phyloP scores from a whole-genome alignment of 2,329 filamentous ascomycete species.

The Alternaria consortialis region DNA sequence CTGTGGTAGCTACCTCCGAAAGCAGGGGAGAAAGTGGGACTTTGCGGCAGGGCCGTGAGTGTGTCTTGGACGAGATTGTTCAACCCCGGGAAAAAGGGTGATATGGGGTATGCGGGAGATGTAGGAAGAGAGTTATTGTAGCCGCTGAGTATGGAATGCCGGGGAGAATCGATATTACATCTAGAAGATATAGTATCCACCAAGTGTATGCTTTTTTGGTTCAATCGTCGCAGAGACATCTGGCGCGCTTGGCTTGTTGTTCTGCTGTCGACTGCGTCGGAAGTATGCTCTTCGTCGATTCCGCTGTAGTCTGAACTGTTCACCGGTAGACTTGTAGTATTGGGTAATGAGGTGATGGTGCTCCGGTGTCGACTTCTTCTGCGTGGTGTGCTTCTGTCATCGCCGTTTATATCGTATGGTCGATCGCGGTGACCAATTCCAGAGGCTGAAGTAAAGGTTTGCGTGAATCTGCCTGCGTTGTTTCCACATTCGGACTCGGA shows the following conservation, averaged over 20 bases:
- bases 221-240: slow-evolving; percentile 36
- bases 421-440: slow-evolving; percentile 14
- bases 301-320: slow-evolving; percentile 13
- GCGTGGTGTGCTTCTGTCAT: slow-evolving; percentile 1
- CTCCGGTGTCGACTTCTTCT: slow-evolving; percentile 24
- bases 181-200: slow-evolving; percentile 34
- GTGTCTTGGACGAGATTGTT: background rate
- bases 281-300: background rate
- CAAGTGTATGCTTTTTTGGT: slow-evolving; percentile 30
- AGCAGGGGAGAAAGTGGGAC: background rate
- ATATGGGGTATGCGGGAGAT: slow-evolving; percentile 3
- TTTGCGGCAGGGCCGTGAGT: background rate
- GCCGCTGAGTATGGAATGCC: slow-evolving; percentile 24
- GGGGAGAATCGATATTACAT: slow-evolving; percentile 29
- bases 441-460: slow-evolving; percentile 17
- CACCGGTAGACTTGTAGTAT: slow-evolving; percentile 16
- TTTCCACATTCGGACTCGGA: slow-evolving; percentile 39
- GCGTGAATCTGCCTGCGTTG: slow-evolving; percentile 27
- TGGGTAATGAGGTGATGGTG: slow-evolving; percentile 26
- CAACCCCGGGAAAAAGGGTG: background rate
- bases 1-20: slow-evolving; percentile 16
- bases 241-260: slow-evolving; percentile 30
- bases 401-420: slow-evolving; percentile 3
- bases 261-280: background rate
- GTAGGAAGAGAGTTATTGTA: slow-evolving; percentile 12